Conservation (phyloP, 768 basidiomycete genomes). For the Cantharellus cinnabarinus region DNA sequence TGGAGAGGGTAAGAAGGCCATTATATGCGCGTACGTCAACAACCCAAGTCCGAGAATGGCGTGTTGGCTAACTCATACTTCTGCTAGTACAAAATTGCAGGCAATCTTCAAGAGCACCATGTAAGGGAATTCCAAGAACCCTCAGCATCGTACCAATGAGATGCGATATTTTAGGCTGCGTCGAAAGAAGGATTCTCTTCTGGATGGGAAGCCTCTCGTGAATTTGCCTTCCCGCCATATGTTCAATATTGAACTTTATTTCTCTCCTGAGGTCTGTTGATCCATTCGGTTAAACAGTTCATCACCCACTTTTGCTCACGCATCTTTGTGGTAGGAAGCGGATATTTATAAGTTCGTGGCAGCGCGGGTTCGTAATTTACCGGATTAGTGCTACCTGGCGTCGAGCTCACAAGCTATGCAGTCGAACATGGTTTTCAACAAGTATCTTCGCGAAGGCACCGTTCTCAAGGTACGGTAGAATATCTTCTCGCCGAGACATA, state of each 20-base stretch:
- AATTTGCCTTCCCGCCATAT: constrained; percentile 33
- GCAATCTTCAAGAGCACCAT: not conserved
- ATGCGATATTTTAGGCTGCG: constrained; percentile 18
- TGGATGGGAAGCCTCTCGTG: constrained; percentile 51
- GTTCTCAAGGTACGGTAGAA: constrained; percentile 28
- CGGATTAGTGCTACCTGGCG: not conserved
- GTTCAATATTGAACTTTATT: constrained; percentile 23
- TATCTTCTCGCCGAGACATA: not conserved
- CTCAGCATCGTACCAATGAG: too few relatives aligned
- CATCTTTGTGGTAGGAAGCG: not conserved
- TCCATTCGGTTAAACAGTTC: not conserved
- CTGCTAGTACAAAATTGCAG: not conserved
- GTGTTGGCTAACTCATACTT: not conserved
- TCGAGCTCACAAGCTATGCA: constrained; percentile 4
- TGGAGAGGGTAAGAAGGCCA: not conserved
- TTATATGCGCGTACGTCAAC: not conserved
- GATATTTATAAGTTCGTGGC: not conserved
- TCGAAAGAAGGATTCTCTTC: constrained; percentile 37
- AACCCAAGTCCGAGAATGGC: not conserved
- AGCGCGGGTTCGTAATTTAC: not conserved
- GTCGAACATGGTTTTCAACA: constrained; percentile 42
- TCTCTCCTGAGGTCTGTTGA: constrained; percentile 28
- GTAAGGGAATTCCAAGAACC: not conserved
- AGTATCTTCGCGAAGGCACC: constrained; percentile 37
- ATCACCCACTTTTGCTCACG: not conserved